A percentile compares a stretch with the other conserved stretches of the same genome.
phyloP scores from a whole-genome alignment of 345 rosid genomes.

The Dipteronia sinensis region DNA sequence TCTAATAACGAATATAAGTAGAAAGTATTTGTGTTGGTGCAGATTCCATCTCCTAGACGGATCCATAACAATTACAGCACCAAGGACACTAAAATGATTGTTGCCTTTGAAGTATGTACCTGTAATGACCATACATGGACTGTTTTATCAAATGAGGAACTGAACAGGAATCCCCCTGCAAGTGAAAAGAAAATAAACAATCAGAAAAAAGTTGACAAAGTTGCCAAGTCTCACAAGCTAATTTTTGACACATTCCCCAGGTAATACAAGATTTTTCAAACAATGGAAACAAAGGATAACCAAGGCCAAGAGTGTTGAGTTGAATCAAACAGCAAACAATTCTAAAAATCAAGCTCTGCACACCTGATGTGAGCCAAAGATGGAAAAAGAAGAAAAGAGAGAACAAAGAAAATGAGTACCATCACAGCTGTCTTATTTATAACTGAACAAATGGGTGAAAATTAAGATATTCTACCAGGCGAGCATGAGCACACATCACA shows the following conservation, averaged over 20 bases:
- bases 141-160: conserved; percentile 83
- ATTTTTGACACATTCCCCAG: neutral
- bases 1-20: neutral
- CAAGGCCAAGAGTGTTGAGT: neutral
- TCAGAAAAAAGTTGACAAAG: conserved; percentile 23
- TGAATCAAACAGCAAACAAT: neutral
- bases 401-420: neutral
- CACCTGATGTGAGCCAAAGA: neutral
- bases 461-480: neutral
- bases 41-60: neutral
- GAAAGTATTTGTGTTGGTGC: neutral
- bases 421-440: neutral
- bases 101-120: conserved; percentile 43
- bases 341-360: neutral
- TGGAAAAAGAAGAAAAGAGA: neutral
- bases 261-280: neutral
- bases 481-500: neutral
- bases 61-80: neutral
- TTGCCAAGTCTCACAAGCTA: conserved; percentile 10
- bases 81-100: conserved; percentile 8
- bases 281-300: neutral
- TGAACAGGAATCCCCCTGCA: conserved; percentile 79
- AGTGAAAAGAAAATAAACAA: conserved; percentile 24
- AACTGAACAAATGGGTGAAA: neutral
- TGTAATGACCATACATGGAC: conserved; percentile 84